phyloP scores from a whole-genome alignment of 495 filamentous ascomycete genomes.

The Hypoxylon cercidicola region DNA sequence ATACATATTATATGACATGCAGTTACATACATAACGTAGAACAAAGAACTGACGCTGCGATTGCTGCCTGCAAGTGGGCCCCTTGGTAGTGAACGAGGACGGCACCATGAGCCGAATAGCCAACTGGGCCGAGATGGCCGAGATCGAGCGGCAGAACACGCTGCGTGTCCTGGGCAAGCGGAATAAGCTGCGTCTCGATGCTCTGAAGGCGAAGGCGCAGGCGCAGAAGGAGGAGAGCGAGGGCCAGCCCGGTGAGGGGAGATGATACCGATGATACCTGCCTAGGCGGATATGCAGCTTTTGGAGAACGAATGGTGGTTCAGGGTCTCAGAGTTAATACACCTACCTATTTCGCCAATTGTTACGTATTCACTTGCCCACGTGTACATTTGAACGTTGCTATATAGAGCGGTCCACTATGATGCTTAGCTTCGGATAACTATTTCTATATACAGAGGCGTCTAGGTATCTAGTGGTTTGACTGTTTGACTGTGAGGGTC shows the following conservation, averaged over 20 bases:
- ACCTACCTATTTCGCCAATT: not conserved
- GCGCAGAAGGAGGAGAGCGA: slow-evolving; percentile 6
- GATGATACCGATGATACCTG: not conserved
- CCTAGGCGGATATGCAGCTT: not conserved
- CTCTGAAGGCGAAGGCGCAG: slow-evolving; percentile 54
- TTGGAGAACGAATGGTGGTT: not conserved
- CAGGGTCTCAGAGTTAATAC: not conserved
- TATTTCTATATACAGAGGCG: no score
- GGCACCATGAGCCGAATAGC: slow-evolving; percentile 71
- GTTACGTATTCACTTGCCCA: not conserved
- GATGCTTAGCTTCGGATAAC: no score
- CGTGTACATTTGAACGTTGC: not conserved
- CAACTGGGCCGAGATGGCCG: slow-evolving; percentile 75
- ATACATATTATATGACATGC: not conserved
- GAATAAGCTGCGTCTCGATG: slow-evolving; percentile 69
- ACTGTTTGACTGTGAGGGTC: no score
- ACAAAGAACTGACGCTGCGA: not conserved
- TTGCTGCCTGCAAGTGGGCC: slow-evolving; percentile 57
- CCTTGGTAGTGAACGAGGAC: slow-evolving; percentile 74
- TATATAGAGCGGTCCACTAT: no score
- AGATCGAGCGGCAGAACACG: slow-evolving; percentile 69
- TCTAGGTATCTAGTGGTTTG: no score
- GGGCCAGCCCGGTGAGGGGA: not conserved
- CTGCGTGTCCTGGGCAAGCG: slow-evolving; percentile 70
- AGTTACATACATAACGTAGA: not conserved